A percentile compares a stretch with the other conserved stretches of the same genome.
phyloP scores from a whole-genome alignment of 768 basidiomycete species.

The Xerocomus brunneocitrinus region DNA sequence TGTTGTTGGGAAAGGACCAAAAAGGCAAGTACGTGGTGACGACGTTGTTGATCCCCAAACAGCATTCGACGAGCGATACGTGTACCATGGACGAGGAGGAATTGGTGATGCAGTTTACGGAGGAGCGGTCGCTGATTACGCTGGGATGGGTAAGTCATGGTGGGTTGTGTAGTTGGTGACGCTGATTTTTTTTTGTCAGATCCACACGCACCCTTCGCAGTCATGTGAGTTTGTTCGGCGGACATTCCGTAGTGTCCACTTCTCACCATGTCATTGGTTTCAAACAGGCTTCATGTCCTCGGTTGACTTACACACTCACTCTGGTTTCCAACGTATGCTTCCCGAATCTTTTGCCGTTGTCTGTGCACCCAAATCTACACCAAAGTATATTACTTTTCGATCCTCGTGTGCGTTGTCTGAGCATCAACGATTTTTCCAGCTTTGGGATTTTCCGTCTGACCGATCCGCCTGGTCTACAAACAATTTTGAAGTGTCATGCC shows the following conservation, averaged over 20 bases:
- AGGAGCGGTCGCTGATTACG: constrained; percentile 74
- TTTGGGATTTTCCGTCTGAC: constrained; percentile 90
- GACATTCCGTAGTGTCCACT: not conserved
- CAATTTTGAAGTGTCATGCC: constrained; percentile 60
- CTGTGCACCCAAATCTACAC: constrained; percentile 75
- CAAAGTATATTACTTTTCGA: constrained; percentile 49
- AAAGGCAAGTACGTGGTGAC: constrained; percentile 68
- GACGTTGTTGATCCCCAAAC: constrained; percentile 82
- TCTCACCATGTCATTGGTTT: not conserved
- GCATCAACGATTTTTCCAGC: constrained; percentile 21
- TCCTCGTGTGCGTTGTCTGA: not conserved
- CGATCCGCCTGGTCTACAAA: constrained; percentile 76
- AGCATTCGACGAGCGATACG: constrained; percentile 85
- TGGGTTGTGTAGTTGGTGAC: not conserved
- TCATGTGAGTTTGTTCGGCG: constrained; percentile 50
- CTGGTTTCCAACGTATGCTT: constrained; percentile 84
- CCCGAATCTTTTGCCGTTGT: constrained; percentile 93
- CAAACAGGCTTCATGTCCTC: constrained; percentile 87
- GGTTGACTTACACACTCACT: constrained; percentile 88
- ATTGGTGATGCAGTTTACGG: constrained; percentile 78
- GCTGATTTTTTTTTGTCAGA: constrained; percentile 41
- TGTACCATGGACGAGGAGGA: constrained; percentile 92
- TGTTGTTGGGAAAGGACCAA: constrained; percentile 67
- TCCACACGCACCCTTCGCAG: constrained; percentile 90
- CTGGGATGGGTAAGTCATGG: constrained; percentile 78